These are phyloP conservation scores for Quercus cerris DNA, from an alignment of 306 rosid genomes.

Conservation along the genomic window DNA sequence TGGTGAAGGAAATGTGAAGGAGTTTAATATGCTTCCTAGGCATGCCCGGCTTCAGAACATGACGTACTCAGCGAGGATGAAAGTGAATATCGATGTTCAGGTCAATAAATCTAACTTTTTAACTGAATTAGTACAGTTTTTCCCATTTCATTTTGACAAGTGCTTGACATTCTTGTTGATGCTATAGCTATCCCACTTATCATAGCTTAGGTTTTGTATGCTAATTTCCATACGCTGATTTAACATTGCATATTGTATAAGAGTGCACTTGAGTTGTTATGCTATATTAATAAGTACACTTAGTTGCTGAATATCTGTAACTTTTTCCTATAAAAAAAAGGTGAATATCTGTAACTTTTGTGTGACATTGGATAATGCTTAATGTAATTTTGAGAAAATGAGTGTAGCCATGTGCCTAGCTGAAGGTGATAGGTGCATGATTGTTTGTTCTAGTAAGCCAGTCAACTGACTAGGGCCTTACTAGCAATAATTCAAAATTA, in stretches of 20 bases:
- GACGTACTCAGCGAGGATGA: slow-evolving; percentile 79
- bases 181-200: neutral
- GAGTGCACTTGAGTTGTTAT: neutral
- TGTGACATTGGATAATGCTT: neutral
- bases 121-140: neutral
- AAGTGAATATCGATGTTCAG: slow-evolving; percentile 52
- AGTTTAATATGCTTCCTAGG: slow-evolving; percentile 72
- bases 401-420: neutral
- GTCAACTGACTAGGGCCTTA: neutral
- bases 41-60: slow-evolving; percentile 93
- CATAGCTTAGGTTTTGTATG: neutral
- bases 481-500: neutral
- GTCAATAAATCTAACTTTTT: slow-evolving; percentile 28
- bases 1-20: slow-evolving; percentile 52
- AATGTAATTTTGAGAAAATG: neutral
- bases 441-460: neutral
- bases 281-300: neutral
- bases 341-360: neutral
- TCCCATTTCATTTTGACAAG: neutral
- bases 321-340: neutral
- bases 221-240: neutral
- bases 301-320: neutral
- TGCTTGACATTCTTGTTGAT: neutral
- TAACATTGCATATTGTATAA: neutral
- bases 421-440: neutral